Percentiles rank a stretch among this genome's conserved stretches.
Conservation (phyloP, 179 eudicot genomes). For the Vitellaria paradoxa region DNA sequence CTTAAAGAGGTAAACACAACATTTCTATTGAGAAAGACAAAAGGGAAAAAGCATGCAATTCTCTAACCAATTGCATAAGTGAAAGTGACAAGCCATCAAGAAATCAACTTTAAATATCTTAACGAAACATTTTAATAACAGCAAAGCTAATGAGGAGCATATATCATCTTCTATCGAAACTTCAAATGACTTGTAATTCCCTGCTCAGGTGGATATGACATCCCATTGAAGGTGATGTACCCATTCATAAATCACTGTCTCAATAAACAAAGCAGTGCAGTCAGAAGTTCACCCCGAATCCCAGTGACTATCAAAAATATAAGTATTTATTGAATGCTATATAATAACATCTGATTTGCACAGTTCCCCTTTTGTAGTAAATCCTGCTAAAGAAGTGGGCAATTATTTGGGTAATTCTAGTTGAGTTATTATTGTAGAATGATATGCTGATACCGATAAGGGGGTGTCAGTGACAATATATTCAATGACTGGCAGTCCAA, state of each 20-base stretch:
- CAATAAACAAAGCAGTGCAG: background rate
- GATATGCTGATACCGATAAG: constrained; percentile 44
- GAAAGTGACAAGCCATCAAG: background rate
- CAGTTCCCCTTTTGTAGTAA: background rate
- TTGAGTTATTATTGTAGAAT: background rate
- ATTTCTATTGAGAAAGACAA: constrained; percentile 1
- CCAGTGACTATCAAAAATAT: background rate
- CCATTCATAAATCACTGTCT: background rate
- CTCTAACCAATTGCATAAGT: background rate
- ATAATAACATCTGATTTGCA: background rate
- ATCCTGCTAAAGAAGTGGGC: background rate
- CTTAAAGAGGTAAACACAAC: background rate
- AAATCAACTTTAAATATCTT: background rate
- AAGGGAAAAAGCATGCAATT: background rate
- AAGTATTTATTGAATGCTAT: background rate
- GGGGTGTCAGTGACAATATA: constrained; percentile 78
- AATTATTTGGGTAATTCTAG: background rate
- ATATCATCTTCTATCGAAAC: constrained; percentile 1
- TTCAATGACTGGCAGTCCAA: constrained; percentile 90
- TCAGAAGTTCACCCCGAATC: background rate
- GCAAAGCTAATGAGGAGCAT: background rate
- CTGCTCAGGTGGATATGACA: background rate
- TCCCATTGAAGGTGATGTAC: background rate
- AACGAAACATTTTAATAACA: background rate
- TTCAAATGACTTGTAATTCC: background rate